These are phyloP conservation scores for Jacaranda copaia DNA, from an alignment of 257 asterid genomes.

Conservation along the genomic window DNA sequence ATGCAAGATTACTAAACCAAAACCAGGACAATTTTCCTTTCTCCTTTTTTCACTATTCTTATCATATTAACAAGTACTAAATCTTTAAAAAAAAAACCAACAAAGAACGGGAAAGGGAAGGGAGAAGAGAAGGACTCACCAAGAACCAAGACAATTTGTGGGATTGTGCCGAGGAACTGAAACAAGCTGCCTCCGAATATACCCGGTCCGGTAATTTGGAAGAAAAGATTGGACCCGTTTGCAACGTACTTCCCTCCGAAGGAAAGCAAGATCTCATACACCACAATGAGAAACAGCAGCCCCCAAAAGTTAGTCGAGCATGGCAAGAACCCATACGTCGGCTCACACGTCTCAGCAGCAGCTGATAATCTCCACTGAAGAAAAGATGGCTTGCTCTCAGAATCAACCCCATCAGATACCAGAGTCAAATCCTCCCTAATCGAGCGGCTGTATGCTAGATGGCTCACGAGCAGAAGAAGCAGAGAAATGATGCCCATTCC, in stretches of 20 bases:
- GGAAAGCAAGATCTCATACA: slow-evolving; percentile 56
- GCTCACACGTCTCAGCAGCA: slow-evolving; percentile 52
- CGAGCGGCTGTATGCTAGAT: slow-evolving; percentile 45
- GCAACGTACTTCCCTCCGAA: slow-evolving; percentile 53
- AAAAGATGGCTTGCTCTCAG: slow-evolving; percentile 11
- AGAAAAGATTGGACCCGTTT: slow-evolving; percentile 59
- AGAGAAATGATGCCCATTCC: slow-evolving; percentile 26
- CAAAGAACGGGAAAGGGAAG: not conserved
- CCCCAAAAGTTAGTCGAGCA: slow-evolving; percentile 64
- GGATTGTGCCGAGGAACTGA: slow-evolving; percentile 65
- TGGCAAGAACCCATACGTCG: slow-evolving; percentile 64
- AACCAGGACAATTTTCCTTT: not conserved
- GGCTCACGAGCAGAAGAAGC: slow-evolving; percentile 42
- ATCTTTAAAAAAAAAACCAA: not conserved
- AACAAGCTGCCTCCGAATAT: slow-evolving; percentile 69
- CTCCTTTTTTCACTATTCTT: not conserved
- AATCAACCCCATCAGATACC: slow-evolving; percentile 37
- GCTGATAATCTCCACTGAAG: slow-evolving; percentile 34
- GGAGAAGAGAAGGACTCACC: slow-evolving; percentile 39
- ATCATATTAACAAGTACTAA: not conserved
- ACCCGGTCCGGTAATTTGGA: slow-evolving; percentile 61
- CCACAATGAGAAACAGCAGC: slow-evolving; percentile 56
- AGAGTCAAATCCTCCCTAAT: slow-evolving; percentile 34
- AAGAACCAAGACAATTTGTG: slow-evolving; percentile 62
- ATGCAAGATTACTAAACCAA: not conserved